These are phyloP conservation scores for Aplosporella prunicola DNA, from an alignment of 2,329 filamentous ascomycete genomes.

Conservation along the genomic window DNA sequence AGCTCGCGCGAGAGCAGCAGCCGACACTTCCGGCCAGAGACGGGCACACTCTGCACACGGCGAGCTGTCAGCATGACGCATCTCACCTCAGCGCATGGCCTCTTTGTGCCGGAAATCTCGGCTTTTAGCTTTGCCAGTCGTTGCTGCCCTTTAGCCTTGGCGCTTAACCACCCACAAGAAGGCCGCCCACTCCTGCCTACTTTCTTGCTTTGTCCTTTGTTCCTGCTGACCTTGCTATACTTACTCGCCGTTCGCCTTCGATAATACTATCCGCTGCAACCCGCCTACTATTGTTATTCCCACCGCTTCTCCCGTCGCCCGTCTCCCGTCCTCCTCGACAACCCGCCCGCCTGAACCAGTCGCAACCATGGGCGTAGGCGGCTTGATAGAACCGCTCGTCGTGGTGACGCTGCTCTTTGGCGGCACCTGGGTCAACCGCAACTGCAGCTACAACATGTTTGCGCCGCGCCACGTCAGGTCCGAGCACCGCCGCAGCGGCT, in stretches of 20 bases:
- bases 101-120: too few species aligned
- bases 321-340: not conserved
- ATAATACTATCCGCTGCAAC: too few species aligned
- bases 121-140: too few species aligned
- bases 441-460: slow-evolving; percentile 30
- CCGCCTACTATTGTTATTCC: too few species aligned
- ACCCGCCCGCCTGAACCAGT: not conserved
- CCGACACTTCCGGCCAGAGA: too few species aligned
- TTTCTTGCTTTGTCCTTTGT: not conserved
- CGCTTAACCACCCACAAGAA: too few species aligned
- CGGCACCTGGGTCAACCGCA: slow-evolving; percentile 54
- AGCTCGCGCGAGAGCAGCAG: too few species aligned
- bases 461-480: slow-evolving; percentile 18
- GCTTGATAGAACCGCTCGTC: slow-evolving; percentile 52
- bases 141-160: too few species aligned
- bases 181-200: too few species aligned
- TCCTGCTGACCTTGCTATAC: not conserved
- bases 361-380: slow-evolving; percentile 44
- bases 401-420: slow-evolving; percentile 51
- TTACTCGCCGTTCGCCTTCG: not conserved
- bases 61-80: too few species aligned
- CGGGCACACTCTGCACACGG: too few species aligned
- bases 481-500: slow-evolving; percentile 22
- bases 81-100: too few species aligned
- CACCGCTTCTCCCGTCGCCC: not conserved